Evolutionary conservation across 1,284 basidiomycete species (phyloP).

Genomic region (Naganishia sp.): DNA sequence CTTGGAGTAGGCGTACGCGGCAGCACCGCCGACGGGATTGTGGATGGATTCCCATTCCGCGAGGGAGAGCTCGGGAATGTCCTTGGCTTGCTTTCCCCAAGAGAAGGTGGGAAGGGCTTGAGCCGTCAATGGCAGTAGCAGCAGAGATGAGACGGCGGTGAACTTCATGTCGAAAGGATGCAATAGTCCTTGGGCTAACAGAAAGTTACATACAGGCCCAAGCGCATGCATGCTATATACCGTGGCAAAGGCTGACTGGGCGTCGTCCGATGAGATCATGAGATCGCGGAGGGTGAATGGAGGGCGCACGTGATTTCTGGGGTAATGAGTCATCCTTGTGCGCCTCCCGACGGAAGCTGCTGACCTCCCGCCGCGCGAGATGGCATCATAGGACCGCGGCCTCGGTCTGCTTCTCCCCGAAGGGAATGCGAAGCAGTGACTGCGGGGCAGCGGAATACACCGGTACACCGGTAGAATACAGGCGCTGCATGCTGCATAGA

Average conservation of each 20-base stretch:
- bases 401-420: neutral
- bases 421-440: neutral
- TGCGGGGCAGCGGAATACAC: no score
- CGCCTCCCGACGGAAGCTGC: slow-evolving; percentile 2
- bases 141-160: slow-evolving; percentile 21
- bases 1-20: slow-evolving; percentile 26
- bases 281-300: neutral
- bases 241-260: neutral
- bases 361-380: neutral
- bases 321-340: neutral
- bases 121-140: slow-evolving; percentile 24
- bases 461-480: no score
- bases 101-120: slow-evolving; percentile 21
- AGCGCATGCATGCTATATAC: neutral
- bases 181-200: neutral
- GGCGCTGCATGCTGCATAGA: no score
- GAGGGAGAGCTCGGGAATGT: slow-evolving; percentile 42
- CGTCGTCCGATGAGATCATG: neutral
- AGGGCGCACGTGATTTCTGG: slow-evolving; percentile 7
- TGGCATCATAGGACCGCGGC: neutral
- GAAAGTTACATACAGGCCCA: neutral
- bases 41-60: slow-evolving; percentile 45
- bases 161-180: slow-evolving; percentile 29
- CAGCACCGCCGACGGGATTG: slow-evolving; percentile 36
- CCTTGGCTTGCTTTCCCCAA: slow-evolving; percentile 10